Percentiles rank a stretch among this genome's conserved stretches.
These are phyloP conservation scores for Kitagawia praeruptora DNA, from an alignment of 129 eudicot species.

Conservation along the genomic window DNA sequence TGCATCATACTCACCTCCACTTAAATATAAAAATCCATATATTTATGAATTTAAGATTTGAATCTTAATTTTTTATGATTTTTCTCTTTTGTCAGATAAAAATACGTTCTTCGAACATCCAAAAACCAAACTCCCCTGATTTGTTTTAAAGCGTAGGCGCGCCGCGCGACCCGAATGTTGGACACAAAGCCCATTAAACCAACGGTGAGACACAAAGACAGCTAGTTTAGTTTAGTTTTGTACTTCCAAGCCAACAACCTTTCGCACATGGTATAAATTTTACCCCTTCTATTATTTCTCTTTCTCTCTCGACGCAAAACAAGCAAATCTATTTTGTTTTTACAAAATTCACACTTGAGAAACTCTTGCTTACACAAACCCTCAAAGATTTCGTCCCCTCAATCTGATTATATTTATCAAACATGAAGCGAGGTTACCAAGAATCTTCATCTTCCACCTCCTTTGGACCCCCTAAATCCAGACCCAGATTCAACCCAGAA, in stretches of 20 bases:
- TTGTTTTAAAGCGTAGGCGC: too few relatives aligned
- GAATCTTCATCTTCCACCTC: constrained; percentile 58
- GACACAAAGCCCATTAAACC: background rate
- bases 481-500: constrained; percentile 50
- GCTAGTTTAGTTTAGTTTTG: too few relatives aligned
- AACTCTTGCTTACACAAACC: background rate
- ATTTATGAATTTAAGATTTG: too few relatives aligned
- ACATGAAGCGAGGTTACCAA: constrained; percentile 70
- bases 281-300: background rate
- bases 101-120: too few relatives aligned
- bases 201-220: background rate
- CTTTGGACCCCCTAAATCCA: constrained; percentile 68
- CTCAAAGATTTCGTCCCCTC: background rate
- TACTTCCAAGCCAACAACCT: background rate
- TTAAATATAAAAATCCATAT: too few relatives aligned
- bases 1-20: too few relatives aligned
- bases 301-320: background rate
- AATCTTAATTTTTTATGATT: too few relatives aligned
- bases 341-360: background rate
- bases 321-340: background rate
- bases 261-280: background rate
- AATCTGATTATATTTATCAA: background rate
- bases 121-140: too few relatives aligned
- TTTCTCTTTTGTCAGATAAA: too few relatives aligned
- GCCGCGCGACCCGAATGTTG: too few relatives aligned